Evolutionary conservation across 2,329 filamentous ascomycete genomes (phyloP).

Genomic region (Trichoderma harzianum): DNA sequence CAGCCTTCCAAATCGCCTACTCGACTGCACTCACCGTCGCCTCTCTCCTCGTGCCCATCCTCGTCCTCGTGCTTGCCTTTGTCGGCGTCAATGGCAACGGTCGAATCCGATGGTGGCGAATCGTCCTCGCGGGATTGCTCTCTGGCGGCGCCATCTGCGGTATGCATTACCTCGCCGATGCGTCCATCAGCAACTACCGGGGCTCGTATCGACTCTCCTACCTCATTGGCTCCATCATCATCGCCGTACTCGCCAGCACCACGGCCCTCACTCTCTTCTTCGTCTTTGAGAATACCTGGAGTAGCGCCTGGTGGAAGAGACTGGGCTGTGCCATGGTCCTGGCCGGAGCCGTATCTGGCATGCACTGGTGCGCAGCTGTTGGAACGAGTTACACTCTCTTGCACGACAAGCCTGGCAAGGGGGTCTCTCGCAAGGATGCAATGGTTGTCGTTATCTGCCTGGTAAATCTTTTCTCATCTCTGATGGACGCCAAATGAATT

Average conservation of each 20-base stretch:
- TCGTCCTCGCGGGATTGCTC: not conserved
- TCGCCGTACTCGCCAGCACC: not conserved
- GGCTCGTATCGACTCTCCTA: not conserved
- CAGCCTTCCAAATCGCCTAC: not conserved
- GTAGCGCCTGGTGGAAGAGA: slow-evolving; percentile 72
- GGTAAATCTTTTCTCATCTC: not conserved
- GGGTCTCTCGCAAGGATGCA: not conserved
- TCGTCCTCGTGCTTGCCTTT: not conserved
- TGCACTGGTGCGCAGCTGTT: not conserved
- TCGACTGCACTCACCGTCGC: not conserved
- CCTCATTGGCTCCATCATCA: not conserved
- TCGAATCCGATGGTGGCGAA: not conserved
- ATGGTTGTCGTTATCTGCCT: not conserved
- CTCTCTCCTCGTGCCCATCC: not conserved
- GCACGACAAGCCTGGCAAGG: not conserved
- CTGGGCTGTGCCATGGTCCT: slow-evolving; percentile 63
- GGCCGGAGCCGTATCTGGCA: slow-evolving; percentile 64
- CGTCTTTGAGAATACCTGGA: slow-evolving; percentile 70
- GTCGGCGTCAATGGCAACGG: not conserved
- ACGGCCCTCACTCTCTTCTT: slow-evolving; percentile 73
- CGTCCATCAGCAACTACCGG: not conserved
- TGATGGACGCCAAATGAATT: not conserved
- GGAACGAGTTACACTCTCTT: not conserved
- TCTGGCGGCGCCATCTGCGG: not conserved
- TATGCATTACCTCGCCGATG: not conserved